Evolutionary conservation across 441 rosid species (phyloP).

Genomic region (Populus tomentosa): DNA sequence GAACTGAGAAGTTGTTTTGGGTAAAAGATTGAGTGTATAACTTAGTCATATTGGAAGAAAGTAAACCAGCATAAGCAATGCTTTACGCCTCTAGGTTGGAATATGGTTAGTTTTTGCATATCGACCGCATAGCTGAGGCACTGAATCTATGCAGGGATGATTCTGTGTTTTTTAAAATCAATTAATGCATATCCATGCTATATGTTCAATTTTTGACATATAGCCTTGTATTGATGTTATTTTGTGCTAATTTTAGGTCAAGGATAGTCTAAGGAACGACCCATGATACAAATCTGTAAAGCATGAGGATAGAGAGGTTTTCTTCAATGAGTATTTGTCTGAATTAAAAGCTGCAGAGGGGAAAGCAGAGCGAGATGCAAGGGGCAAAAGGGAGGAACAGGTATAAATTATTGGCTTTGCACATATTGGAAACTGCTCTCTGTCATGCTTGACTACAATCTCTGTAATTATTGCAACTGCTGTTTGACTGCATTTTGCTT

Average conservation of each 20-base stretch:
- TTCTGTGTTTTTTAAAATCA: too few relatives aligned
- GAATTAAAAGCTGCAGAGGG: slow-evolving; percentile 62
- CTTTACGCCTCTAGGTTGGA: too few relatives aligned
- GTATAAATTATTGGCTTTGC: slow-evolving; percentile 27
- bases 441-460: not conserved
- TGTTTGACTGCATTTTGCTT: not conserved
- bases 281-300: slow-evolving; percentile 76
- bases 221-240: not conserved
- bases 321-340: slow-evolving; percentile 68
- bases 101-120: too few relatives aligned
- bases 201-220: not conserved
- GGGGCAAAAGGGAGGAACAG: slow-evolving; percentile 80
- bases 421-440: not conserved
- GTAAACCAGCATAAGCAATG: too few relatives aligned
- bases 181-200: too few relatives aligned
- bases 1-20: too few relatives aligned
- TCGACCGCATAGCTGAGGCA: too few relatives aligned
- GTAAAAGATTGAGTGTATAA: too few relatives aligned
- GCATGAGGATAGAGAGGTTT: slow-evolving; percentile 80
- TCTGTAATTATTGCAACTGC: too few relatives aligned
- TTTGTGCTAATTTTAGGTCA: slow-evolving; percentile 50
- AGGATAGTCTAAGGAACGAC: slow-evolving; percentile 80
- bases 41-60: too few relatives aligned
- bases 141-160: too few relatives aligned
- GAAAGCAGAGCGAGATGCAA: slow-evolving; percentile 61